Evolutionary conservation across 495 filamentous ascomycete genomes (phyloP), one percentile per base, ranked within the genome.

Genomic region (Aeminium ludgeri): DNA sequence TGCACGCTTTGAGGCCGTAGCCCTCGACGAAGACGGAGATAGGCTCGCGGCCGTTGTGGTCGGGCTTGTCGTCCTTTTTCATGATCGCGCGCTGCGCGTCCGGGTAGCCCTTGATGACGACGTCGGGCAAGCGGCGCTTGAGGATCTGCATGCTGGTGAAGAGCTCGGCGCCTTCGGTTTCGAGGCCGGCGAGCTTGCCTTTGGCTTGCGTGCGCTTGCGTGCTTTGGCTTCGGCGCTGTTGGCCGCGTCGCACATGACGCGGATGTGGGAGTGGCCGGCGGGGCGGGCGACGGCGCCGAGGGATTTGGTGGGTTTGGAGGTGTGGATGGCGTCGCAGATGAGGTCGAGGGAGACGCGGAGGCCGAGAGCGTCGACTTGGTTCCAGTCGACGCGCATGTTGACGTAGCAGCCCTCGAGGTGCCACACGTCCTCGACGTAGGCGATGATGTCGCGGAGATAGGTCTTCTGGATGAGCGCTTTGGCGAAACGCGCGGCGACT

Each of bases 381-480:
- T 80, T 64, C 44, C 67, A 71, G 55, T 97, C 84, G 35, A 97
- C 69, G 40, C 74, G 68, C 50, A 94, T 67, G 17, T 70, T 72
- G 36, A 97, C 59, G 46, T 75, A 83, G 20, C 75, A 73, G 28
- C 74, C 71, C n/a, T 76, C 66, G 1, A 67, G 62, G n/a, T 74
- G 71, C 81, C 83, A 95, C 35, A 74, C 71, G 45, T 92, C 83
- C 35, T 87, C 82, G 15, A 94, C 67, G 35, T 71, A 83, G 40
- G 68, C 66, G 46, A 91, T 77, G 30, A 83, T 71, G 50, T 86
- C 82, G 27, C 69, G 65, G 18, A 89, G 62, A 47, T 72, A 85
- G 0, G 80, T 86, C 65, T 86, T 93, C 57, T 95, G 85, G 43
- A 97, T 89, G 31, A 82, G 72, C 6, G 76, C 80, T 62, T 96